A percentile compares a stretch with the other conserved stretches of the same genome.
Conservation (phyloP, 2,329 filamentous ascomycete species). For the Nothophaeocryptopus gaeumannii region DNA sequence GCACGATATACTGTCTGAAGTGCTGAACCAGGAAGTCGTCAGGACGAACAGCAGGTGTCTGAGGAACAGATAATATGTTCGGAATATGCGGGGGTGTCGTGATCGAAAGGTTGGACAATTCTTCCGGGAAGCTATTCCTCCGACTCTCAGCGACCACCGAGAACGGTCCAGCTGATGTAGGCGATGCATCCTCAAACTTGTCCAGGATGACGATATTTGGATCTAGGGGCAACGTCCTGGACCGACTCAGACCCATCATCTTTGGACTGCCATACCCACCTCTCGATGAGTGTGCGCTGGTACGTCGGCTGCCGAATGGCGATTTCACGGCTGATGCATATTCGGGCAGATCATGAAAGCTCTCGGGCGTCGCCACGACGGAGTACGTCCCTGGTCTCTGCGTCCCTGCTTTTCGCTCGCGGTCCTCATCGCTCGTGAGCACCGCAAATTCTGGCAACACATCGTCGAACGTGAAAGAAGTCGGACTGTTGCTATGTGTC, state of each 20-base stretch:
- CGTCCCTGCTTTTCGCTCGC: slow-evolving; percentile 55
- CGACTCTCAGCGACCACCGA: slow-evolving; percentile 5
- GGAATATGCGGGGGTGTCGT: slow-evolving; percentile 21
- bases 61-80: slow-evolving; percentile 11
- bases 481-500: slow-evolving; percentile 7
- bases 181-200: slow-evolving; percentile 47
- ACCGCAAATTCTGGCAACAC: slow-evolving; percentile 54
- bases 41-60: slow-evolving; percentile 9
- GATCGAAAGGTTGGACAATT: slow-evolving; percentile 24
- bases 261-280: slow-evolving; percentile 14
- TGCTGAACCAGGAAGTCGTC: slow-evolving; percentile 27
- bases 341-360: slow-evolving; percentile 53
- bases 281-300: slow-evolving; percentile 25
- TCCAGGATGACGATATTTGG: slow-evolving; percentile 52
- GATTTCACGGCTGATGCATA: slow-evolving; percentile 35
- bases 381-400: slow-evolving; percentile 54
- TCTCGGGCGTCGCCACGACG: slow-evolving; percentile 54
- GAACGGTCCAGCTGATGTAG: slow-evolving; percentile 12
- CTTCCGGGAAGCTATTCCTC: slow-evolving; percentile 22
- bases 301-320: slow-evolving; percentile 33
- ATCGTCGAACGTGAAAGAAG: slow-evolving; percentile 35
- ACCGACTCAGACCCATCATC: slow-evolving; percentile 5
- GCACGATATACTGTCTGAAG: slow-evolving; percentile 30
- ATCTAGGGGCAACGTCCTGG: slow-evolving; percentile 33
- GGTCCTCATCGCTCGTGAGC: slow-evolving; percentile 56